phyloP scores from a whole-genome alignment of 306 rosid species.

The Trifolium fragiferum region DNA sequence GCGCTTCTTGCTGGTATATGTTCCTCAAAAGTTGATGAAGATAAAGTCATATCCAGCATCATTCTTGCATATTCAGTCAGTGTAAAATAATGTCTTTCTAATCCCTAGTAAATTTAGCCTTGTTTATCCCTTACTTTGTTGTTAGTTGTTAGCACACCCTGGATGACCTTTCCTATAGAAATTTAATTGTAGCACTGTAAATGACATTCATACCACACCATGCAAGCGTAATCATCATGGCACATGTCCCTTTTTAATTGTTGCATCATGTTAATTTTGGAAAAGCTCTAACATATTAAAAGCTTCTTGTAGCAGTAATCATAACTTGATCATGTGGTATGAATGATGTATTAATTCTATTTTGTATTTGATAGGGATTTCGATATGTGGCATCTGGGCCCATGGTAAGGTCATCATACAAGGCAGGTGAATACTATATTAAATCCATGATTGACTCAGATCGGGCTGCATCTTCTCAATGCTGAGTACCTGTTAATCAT shows the following conservation, averaged over 20 bases:
- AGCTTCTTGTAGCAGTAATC: conserved; percentile 26
- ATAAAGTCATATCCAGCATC: conserved; percentile 6
- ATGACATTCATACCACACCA: conserved; percentile 36
- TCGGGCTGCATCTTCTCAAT: conserved; percentile 68
- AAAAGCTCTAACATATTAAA: conserved; percentile 24
- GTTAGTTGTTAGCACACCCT: conserved; percentile 9
- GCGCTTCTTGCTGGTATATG: conserved; percentile 23
- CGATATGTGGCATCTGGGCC: conserved; percentile 95
- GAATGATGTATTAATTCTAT: conserved; percentile 37
- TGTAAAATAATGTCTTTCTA: conserved; percentile 27
- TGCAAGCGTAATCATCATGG: conserved; percentile 38
- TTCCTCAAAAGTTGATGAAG: conserved; percentile 17
- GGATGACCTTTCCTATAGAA: conserved; percentile 8
- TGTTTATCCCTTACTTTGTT: conserved; percentile 10
- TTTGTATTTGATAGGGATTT: conserved; percentile 69
- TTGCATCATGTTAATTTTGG: conserved; percentile 33
- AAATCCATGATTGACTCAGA: conserved; percentile 94
- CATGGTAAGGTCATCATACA: conserved; percentile 92
- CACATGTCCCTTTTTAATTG: conserved; percentile 30
- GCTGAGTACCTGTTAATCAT: conserved; percentile 51
- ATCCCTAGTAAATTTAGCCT: conserved; percentile 2
- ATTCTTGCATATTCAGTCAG: conserved; percentile 22
- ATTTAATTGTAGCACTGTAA: conserved; percentile 23
- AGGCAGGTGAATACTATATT: conserved; percentile 93
- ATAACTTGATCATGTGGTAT: conserved; percentile 34